These are phyloP conservation scores for Torulaspora microellipsoides DNA, from an alignment of 805 yeast genomes.

Conservation along the genomic window DNA sequence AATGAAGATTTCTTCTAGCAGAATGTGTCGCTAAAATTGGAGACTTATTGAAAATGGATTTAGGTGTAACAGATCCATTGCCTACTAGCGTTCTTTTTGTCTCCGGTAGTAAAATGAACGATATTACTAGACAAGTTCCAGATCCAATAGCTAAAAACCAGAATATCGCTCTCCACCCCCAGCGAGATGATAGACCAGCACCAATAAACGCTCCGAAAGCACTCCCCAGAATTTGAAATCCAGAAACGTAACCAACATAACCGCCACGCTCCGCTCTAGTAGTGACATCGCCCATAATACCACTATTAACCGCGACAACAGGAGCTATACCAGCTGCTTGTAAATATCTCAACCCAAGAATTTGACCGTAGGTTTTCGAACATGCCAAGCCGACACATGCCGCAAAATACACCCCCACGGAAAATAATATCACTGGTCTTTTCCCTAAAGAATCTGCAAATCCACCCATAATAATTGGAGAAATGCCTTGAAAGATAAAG, in stretches of 20 bases:
- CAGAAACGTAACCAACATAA: slow-evolving; percentile 60
- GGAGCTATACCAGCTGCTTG: slow-evolving; percentile 79
- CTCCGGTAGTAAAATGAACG: slow-evolving; percentile 56
- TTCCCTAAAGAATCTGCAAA: slow-evolving; percentile 70
- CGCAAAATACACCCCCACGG: slow-evolving; percentile 51
- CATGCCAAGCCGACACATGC: slow-evolving; percentile 66
- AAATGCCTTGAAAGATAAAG: slow-evolving; percentile 66
- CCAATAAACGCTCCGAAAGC: slow-evolving; percentile 73
- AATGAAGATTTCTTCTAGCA: slow-evolving; percentile 22
- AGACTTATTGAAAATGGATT: slow-evolving; percentile 37
- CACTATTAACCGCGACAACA: slow-evolving; percentile 62
- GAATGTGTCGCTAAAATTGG: slow-evolving; percentile 38
- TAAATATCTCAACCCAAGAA: slow-evolving; percentile 63
- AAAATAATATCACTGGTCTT: slow-evolving; percentile 56
- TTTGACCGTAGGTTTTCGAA: slow-evolving; percentile 50
- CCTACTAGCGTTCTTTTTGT: slow-evolving; percentile 71
- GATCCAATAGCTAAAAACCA: slow-evolving; percentile 69
- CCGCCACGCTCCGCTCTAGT: slow-evolving; percentile 64
- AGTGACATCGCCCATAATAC: slow-evolving; percentile 71
- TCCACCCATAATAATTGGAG: slow-evolving; percentile 68
- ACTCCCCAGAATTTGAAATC: slow-evolving; percentile 65
- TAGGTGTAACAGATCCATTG: slow-evolving; percentile 62
- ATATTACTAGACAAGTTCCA: slow-evolving; percentile 39
- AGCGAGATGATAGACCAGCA: slow-evolving; percentile 39
- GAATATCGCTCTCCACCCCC: slow-evolving; percentile 71